Evolutionary conservation across 208 protist species (phyloP), one percentile per base, ranked within the genome.

Genomic region (Vickermania ingenoplastis): DNA sequence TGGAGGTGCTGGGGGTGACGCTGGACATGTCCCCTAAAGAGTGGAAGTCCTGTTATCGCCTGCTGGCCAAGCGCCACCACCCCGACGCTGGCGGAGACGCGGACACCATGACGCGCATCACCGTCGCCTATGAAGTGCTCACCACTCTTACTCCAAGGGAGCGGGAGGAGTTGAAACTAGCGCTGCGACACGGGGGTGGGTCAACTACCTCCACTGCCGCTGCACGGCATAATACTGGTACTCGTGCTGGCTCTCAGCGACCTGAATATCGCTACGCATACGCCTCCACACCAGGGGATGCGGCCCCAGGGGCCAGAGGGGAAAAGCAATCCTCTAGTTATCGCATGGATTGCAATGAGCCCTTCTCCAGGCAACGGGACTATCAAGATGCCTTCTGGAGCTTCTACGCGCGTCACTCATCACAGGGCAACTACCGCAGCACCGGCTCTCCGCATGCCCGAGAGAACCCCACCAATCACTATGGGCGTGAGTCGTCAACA

Each of bases 31-130:
- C 78, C 28, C 24, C 64, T 1, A 73, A 71, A 53, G 57, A 51
- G 29, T 26, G 86, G 5, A 92, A 92, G 71, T 75, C 65, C 53
- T 58, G 73, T 28, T 92, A 92, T 61, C 81, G 79, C 25, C 78
- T 86, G 29, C 68, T 89, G 21, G 78, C 76, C 2, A 78, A 79
- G 49, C 72, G 77, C 51, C 63, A 92, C 66, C 86, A 93, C 68
- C 86, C 86, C 1, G 86, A 93, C 59, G 79, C 80, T 4, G 86
- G 86, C 28, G 86, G 86, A 25, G 78, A 88, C 25, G 86, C 60
- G 25, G 70, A 66, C 28, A 57, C 63, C 24, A 93, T 93, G 86
- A 59, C 78, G 29, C 53, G 62, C n/a, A 86, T 93, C 45, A 91
- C 83, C 17, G 81, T 91, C n/a, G 74, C 81, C 3, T 91, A 93